Conservation (phyloP, 1,139 yeast species). For the Blastobotrys persicus region DNA sequence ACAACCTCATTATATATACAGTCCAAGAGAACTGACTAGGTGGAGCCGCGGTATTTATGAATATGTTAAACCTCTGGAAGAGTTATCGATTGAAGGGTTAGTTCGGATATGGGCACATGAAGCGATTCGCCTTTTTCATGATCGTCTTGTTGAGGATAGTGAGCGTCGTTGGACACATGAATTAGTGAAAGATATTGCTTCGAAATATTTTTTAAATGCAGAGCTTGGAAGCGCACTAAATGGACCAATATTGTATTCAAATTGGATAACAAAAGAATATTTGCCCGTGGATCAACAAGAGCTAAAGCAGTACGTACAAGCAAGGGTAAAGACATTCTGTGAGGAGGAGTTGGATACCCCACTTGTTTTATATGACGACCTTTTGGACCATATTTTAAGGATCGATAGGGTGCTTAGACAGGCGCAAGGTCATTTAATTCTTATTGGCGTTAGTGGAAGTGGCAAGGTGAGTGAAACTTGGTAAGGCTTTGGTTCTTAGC, state of each 20-base stretch:
- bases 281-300: conserved; percentile 53
- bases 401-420: conserved; percentile 82
- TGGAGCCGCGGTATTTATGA: conserved; percentile 79
- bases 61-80: conserved; percentile 46
- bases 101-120: conserved; percentile 80
- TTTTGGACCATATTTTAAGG: conserved; percentile 71
- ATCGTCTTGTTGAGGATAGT: conserved; percentile 52
- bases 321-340: conserved; percentile 66
- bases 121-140: conserved; percentile 72
- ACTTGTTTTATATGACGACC: conserved; percentile 64
- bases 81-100: conserved; percentile 44
- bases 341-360: conserved; percentile 65
- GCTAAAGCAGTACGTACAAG: conserved; percentile 54
- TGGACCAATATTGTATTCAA: conserved; percentile 61
- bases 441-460: conserved; percentile 82
- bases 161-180: conserved; percentile 56
- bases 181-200: conserved; percentile 43
- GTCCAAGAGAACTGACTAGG: conserved; percentile 90
- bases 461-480: conserved; percentile 51
- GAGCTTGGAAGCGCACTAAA: conserved; percentile 41
- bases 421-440: conserved; percentile 84
- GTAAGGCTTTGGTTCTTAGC: conserved; percentile 1
- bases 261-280: conserved; percentile 70
- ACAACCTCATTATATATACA: conserved; percentile 63
- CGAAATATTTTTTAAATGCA: conserved; percentile 48